phyloP scores from a whole-genome alignment of 192 early-diverging fungal species.

The Powellomyces hirtus region DNA sequence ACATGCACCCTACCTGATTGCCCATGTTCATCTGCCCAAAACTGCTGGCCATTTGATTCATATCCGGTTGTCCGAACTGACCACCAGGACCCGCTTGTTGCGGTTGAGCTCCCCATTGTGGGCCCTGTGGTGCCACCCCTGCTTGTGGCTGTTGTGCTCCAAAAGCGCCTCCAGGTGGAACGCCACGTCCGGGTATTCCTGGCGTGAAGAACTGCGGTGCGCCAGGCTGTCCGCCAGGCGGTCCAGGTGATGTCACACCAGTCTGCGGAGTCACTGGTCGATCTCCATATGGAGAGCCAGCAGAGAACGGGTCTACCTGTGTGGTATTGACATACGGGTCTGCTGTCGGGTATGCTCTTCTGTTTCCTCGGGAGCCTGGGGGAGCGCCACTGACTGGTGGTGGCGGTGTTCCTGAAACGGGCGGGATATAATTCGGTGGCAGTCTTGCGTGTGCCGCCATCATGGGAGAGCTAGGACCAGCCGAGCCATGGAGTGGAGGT shows the following conservation, averaged over 20 bases:
- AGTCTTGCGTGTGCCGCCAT: not conserved
- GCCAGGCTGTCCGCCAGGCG: not conserved
- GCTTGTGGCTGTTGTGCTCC: conserved; percentile 1
- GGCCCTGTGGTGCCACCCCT: not conserved
- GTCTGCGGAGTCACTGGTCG: conserved; percentile 13
- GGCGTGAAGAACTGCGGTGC: conserved; percentile 22
- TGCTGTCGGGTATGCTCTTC: conserved; percentile 23
- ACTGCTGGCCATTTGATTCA: not conserved
- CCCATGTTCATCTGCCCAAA: conserved; percentile 10
- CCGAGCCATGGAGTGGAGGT: not conserved
- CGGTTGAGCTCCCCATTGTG: not conserved
- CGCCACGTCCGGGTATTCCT: not conserved
- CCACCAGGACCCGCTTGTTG: not conserved
- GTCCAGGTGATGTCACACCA: not conserved
- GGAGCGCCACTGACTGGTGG: conserved; percentile 21
- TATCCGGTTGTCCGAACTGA: conserved; percentile 8
- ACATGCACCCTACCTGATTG: not conserved
- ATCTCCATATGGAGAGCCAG: conserved; percentile 11
- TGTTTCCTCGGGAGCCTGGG: conserved; percentile 18
- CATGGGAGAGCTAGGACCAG: not conserved
- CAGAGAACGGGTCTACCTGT: conserved; percentile 23
- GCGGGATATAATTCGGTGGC: conserved; percentile 25
- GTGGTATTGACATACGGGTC: conserved; percentile 17
- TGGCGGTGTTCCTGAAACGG: conserved; percentile 24
- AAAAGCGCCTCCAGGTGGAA: conserved; percentile 16